Evolutionary conservation across 1,139 yeast genomes (phyloP), one percentile per base, ranked within the genome.

Genomic region (Pichiaceae sp.): DNA sequence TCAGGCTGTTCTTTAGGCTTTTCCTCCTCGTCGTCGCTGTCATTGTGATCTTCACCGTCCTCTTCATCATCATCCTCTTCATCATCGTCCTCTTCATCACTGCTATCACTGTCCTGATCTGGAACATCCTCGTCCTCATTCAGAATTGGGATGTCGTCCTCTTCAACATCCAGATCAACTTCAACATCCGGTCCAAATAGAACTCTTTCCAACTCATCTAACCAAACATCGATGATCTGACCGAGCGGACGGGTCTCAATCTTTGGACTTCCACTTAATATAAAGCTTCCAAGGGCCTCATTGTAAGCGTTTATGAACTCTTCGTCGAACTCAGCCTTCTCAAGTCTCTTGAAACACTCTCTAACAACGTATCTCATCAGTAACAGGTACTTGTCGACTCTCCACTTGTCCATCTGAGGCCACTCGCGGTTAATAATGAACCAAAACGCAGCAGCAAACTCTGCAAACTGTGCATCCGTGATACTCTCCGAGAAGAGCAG

Each of bases 311-410:
- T 60, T 4, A 85, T 65, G 39, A 72, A 51, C 2, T 59, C 52
- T 9, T 53, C 59, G 41, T 75, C 68, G 93, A 94, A 89, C 3
- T 68, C 57, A 39, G 73, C 68, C 8, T 53, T 46, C 40, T 65
- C 58, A 35, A 89, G 63, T 46, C 77, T 72, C 43, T 66, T 67
- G 46, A 91, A 65, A 47, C 74, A 76, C 49, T 76, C 82, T 46
- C 78, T 74, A 34, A 85, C 62, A 18, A 79, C 80, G 53, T 91
- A 70, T 66, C 98, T 77, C 45, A 89, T 70, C 46, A 91, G 66
- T 60, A 89, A 63, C 51, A 84, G 75, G 60, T 73, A 91, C 60
- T 91, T 91, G 62, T 91, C 96, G 38, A 89, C 53, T 66, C 86
- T 85, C 78, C 82, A 79, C 47, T 79, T 80, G 60, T 91, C 98